phyloP scores from a whole-genome alignment of 495 filamentous ascomycete species.

The Penicillium diatomitis region DNA sequence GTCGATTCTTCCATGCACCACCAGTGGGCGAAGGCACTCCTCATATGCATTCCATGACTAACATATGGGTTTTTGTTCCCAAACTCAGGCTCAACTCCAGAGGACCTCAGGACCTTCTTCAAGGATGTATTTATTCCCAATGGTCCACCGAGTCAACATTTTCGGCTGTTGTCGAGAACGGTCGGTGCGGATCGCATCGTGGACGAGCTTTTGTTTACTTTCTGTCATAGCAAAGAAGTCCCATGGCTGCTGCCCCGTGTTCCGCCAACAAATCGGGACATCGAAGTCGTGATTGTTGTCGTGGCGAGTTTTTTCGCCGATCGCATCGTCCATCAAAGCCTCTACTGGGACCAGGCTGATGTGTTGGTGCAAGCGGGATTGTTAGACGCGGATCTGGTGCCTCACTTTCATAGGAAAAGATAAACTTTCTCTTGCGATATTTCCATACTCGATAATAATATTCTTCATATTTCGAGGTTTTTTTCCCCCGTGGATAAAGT shows the following conservation, averaged over 20 bases:
- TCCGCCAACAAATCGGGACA: constrained; percentile 54
- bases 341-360: constrained; percentile 80
- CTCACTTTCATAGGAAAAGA: constrained; percentile 4
- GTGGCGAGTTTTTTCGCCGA: constrained; percentile 67
- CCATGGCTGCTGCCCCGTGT: constrained; percentile 74
- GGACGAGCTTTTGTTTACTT: constrained; percentile 48
- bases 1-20: background rate
- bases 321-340: constrained; percentile 64
- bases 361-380: constrained; percentile 70
- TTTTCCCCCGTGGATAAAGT: too few relatives aligned
- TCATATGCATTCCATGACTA: too few relatives aligned
- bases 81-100: constrained; percentile 13
- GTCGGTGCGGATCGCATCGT: constrained; percentile 48
- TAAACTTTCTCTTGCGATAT: background rate
- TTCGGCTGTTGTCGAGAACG: constrained; percentile 66
- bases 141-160: constrained; percentile 52
- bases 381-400: constrained; percentile 50
- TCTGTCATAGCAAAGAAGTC: constrained; percentile 61
- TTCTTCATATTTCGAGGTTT: too few relatives aligned
- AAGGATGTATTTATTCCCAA: constrained; percentile 58
- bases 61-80: too few relatives aligned
- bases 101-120: constrained; percentile 54
- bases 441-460: too few relatives aligned
- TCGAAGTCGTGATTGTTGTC: constrained; percentile 60
- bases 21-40: background rate